A percentile compares a stretch with the other conserved stretches of the same genome.
Evolutionary conservation across 495 filamentous ascomycete genomes (phyloP).

Genomic region (Podospora sp.): DNA sequence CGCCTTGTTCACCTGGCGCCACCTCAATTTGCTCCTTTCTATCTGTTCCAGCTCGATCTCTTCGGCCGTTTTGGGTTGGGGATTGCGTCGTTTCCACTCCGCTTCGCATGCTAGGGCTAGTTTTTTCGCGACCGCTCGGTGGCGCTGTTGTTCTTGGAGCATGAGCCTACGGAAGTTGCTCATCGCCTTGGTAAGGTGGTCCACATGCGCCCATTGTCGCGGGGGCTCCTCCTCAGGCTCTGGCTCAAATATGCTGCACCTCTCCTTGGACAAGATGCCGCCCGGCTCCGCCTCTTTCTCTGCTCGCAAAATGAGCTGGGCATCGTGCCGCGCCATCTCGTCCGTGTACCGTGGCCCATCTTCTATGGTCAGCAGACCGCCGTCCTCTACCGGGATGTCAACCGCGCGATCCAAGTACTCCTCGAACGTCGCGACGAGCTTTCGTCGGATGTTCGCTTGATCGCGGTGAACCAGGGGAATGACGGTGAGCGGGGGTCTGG

Average conservation of each 20-base stretch:
- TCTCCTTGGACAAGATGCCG: conserved; percentile 69
- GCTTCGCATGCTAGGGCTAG: conserved; percentile 62
- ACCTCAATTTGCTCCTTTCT: conserved; percentile 53
- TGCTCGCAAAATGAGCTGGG: conserved; percentile 59
- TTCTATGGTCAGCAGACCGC: conserved; percentile 55
- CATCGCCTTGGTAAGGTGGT: conserved; percentile 82
- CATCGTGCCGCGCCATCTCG: conserved; percentile 57
- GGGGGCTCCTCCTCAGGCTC: conserved; percentile 75
- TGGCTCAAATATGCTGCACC: conserved; percentile 74
- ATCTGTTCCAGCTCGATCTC: conserved; percentile 63
- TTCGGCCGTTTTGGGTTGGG: conserved; percentile 70
- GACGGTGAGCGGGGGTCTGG: conserved; percentile 39
- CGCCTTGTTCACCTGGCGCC: conserved; percentile 70
- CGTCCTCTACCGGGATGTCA: conserved; percentile 49
- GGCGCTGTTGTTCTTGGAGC: conserved; percentile 72
- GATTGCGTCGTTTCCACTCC: conserved; percentile 66
- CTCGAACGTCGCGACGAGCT: conserved; percentile 53
- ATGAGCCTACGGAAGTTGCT: conserved; percentile 77
- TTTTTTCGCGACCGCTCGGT: conserved; percentile 66
- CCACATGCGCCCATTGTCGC: conserved; percentile 78
- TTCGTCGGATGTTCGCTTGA: conserved; percentile 49
- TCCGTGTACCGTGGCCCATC: conserved; percentile 57
- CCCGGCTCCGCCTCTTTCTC: conserved; percentile 71
- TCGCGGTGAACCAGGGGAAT: conserved; percentile 59
- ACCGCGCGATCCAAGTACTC: conserved; percentile 53